phyloP scores from a whole-genome alignment of 164 flowering plant genomes.

The Stephania yunnanensis region DNA sequence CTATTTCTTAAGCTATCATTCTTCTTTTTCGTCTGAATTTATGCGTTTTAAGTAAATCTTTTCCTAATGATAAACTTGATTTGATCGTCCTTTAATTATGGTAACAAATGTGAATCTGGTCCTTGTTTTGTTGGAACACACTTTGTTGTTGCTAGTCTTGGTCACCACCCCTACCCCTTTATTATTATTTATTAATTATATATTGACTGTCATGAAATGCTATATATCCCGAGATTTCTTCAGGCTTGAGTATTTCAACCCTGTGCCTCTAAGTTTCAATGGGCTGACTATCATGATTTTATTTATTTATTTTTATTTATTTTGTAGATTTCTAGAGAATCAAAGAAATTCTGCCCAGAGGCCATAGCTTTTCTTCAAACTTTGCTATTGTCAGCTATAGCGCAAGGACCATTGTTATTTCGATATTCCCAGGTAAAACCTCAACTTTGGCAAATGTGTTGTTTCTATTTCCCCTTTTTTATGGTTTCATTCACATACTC shows the following conservation, averaged over 20 bases:
- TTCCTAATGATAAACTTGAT: not conserved
- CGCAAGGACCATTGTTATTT: slow-evolving; percentile 23
- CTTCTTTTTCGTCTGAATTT: not conserved
- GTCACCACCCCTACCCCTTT: not conserved
- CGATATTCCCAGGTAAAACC: slow-evolving; percentile 44
- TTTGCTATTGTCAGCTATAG: slow-evolving; percentile 51
- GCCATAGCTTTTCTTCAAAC: slow-evolving; percentile 58
- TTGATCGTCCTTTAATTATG: not conserved
- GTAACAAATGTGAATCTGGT: not conserved
- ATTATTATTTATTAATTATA: not conserved
- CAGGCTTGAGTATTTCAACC: not conserved
- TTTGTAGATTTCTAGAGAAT: slow-evolving; percentile 62
- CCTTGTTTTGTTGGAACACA: not conserved
- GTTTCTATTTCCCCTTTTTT: not conserved
- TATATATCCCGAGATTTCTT: not conserved
- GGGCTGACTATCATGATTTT: not conserved
- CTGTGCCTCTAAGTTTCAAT: not conserved
- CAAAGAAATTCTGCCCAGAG: slow-evolving; percentile 84
- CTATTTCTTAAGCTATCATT: not conserved
- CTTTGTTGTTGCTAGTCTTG: not conserved
- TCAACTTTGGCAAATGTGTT: not conserved
- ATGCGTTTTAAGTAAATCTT: not conserved
- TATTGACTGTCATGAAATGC: not conserved
- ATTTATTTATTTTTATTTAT: slow-evolving; percentile 1
- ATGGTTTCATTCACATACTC: not conserved